These are phyloP conservation scores for Datisca glomerata DNA, from an alignment of 306 rosid genomes.

Conservation along the genomic window DNA sequence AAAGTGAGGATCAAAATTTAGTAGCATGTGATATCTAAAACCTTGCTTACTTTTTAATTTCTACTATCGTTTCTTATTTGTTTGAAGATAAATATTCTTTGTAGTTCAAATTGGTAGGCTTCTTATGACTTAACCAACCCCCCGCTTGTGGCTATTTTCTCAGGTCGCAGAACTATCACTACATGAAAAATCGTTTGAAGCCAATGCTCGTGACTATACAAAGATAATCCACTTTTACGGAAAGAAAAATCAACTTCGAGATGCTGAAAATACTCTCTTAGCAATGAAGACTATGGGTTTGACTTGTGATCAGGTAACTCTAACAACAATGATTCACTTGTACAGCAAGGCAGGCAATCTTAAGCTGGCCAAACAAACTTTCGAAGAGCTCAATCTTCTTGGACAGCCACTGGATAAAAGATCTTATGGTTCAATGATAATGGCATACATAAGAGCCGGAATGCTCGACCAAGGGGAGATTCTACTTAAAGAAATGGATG, in stretches of 20 bases:
- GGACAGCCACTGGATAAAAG: conserved; percentile 62
- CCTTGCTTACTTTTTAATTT: too few species aligned
- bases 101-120: too few species aligned
- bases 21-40: too few species aligned
- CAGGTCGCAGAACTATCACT: conserved; percentile 79
- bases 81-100: too few species aligned
- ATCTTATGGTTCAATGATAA: conserved; percentile 78
- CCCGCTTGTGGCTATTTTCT: background rate
- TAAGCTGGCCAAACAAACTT: conserved; percentile 50
- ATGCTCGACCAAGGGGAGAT: conserved; percentile 51
- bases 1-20: too few species aligned
- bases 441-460: conserved; percentile 81
- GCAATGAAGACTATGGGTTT: conserved; percentile 57
- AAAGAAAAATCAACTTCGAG: conserved; percentile 40
- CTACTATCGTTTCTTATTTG: too few species aligned
- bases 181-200: conserved; percentile 62
- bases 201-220: conserved; percentile 60
- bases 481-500: conserved; percentile 68
- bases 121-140: too few species aligned
- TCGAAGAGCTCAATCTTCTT: conserved; percentile 68
- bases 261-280: conserved; percentile 48
- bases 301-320: conserved; percentile 60
- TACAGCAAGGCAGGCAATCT: conserved; percentile 72
- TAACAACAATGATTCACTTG: conserved; percentile 72
- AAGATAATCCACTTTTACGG: conserved; percentile 68